Evolutionary conservation across 2,329 filamentous ascomycete species (phyloP).

Genomic region (Xylaria sp.): DNA sequence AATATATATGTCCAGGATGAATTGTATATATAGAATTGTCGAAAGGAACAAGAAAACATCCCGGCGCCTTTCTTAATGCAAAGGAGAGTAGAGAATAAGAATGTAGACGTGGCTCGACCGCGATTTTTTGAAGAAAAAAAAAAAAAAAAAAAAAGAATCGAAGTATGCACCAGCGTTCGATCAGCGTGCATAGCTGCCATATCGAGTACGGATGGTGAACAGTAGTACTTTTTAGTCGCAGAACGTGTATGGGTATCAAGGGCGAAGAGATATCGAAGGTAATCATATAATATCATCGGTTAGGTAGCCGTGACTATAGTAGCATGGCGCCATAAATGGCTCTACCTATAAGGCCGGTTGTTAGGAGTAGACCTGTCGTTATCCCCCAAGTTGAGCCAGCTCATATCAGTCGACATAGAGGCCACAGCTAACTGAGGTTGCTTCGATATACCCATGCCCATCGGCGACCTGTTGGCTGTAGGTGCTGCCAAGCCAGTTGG

Average conservation of each 20-base stretch:
- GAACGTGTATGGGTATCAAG: constrained; percentile 5
- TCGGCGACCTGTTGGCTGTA: constrained; percentile 34
- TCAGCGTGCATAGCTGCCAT: background rate
- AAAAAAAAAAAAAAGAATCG: constrained; percentile 4
- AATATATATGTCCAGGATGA: constrained; percentile 13
- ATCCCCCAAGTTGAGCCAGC: constrained; percentile 76
- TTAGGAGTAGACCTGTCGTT: constrained; percentile 62
- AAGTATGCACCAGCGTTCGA: background rate
- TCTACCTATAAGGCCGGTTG: constrained; percentile 25
- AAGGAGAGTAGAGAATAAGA: constrained; percentile 31
- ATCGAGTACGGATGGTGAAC: background rate
- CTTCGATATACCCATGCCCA: constrained; percentile 48
- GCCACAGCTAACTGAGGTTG: constrained; percentile 59
- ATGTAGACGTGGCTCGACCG: constrained; percentile 1
- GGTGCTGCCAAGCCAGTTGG: constrained; percentile 48
- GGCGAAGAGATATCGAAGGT: constrained; percentile 4
- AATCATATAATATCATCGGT: constrained; percentile 3
- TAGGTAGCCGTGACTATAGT: background rate
- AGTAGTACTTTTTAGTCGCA: background rate
- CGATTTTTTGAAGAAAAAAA: no score
- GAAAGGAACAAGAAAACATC: constrained; percentile 15
- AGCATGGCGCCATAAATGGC: background rate
- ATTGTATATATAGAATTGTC: constrained; percentile 11
- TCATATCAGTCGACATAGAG: constrained; percentile 69
- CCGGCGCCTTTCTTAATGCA: constrained; percentile 34